phyloP scores from a whole-genome alignment of 176 grass and related monocot genomes.

The Carex parvula region DNA sequence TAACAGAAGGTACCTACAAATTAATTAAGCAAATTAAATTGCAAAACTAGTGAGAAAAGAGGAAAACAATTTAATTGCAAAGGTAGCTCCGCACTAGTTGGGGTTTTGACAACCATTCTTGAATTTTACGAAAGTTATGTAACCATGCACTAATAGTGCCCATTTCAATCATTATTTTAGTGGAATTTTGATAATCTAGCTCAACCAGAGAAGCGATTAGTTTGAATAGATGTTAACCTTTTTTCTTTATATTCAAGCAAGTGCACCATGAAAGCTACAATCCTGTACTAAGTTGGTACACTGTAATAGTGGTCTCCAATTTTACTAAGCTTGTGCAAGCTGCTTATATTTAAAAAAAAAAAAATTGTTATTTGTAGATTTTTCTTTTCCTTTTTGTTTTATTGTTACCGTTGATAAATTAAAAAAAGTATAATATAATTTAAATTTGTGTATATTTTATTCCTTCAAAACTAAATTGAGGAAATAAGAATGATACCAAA shows the following conservation, averaged over 20 bases:
- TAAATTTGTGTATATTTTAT: neutral
- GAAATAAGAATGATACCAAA: neutral
- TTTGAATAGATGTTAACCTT: neutral
- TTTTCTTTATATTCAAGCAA: slow-evolving; percentile 1
- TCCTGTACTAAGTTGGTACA: too few species aligned
- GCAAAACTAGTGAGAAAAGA: neutral
- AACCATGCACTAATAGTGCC: neutral
- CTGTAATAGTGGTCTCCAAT: neutral
- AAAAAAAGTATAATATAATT: neutral
- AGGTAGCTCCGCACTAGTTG: neutral
- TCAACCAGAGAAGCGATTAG: slow-evolving; percentile 8
- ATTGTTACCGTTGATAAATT: neutral
- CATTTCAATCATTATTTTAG: neutral
- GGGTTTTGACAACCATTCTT: neutral
- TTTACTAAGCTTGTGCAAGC: neutral
- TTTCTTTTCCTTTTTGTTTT: neutral
- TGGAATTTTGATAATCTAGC: slow-evolving; percentile 13
- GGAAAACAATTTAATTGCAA: neutral
- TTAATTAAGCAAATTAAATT: too few species aligned
- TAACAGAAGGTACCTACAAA: neutral
- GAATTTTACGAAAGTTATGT: slow-evolving; percentile 2
- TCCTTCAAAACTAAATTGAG: neutral
- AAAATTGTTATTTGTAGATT: neutral
- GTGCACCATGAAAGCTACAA: neutral
- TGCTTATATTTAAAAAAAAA: neutral